Base-by-base conservation (phyloP, 108 stramenopile species). In the Bacterosira constricta region DNA sequence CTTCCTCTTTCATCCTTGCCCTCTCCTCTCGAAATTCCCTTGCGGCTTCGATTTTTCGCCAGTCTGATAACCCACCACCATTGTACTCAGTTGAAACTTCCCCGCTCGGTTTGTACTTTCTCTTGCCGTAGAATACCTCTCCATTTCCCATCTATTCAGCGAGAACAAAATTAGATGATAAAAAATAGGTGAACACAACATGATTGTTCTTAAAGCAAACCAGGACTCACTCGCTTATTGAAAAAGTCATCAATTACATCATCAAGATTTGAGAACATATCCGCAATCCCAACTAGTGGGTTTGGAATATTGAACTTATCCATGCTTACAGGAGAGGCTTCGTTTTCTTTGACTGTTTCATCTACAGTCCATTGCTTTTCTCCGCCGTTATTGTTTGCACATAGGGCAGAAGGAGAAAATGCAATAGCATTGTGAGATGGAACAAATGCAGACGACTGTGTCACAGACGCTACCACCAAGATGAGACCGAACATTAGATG, bases 181-280 rank as follows among this genome's bases (percentile, higher is more conserved):
- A 11, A 8, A 21, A 50, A 23, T 58, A 6, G 18, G 56, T 1
- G 2, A 18, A 55, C 29, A 26, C 25, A 32, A 31, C 3, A 1
- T 9, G n/a, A n/a, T n/a, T n/a, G n/a, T n/a, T n/a, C n/a, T 6
- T 3, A 1, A 30, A 1, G 18, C 13, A 34, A 11, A 55, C 15
- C 26, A 55, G 12, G 9, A 15, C 86, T 86, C 88, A 89, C 86
- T 17, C 89, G 88, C 63, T 93, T 93, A 67, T 81, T 77, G 60
- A 90, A 83, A 66, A 93, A 93, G 62, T 93, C 92, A 64, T 93
- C 92, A 2, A 90, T 73, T 1, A 90, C 81, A 60, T 86, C 89
- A 58, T 92, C 91, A 26, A 90, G 65, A 47, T 82, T 88, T 13
- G 55, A 37, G 18, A 77, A 77, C 54, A 81, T 77, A 36, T 81